These are phyloP conservation scores for Polygonum maritimum DNA, from an alignment of 148 eudicot species.

Conservation along the genomic window DNA sequence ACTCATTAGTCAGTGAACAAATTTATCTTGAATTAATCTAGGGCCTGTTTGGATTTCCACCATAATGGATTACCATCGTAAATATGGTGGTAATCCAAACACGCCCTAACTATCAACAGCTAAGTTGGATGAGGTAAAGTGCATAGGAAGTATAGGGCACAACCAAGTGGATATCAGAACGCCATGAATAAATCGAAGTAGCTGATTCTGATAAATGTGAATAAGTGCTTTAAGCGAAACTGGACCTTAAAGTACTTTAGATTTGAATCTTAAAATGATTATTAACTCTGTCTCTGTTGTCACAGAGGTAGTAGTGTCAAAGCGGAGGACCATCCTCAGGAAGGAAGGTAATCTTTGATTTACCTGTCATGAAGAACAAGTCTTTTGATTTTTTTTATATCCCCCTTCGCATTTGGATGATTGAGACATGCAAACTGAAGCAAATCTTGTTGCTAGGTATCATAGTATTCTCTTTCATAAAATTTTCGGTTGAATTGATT, in stretches of 20 bases:
- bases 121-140: background rate
- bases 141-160: background rate
- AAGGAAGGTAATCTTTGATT: constrained; percentile 21
- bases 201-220: background rate
- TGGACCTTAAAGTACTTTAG: background rate
- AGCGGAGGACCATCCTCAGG: constrained; percentile 55
- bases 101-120: background rate
- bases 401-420: background rate
- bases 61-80: no score
- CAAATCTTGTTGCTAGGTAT: background rate
- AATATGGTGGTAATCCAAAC: no score
- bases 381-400: background rate
- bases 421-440: background rate
- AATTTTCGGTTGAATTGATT: background rate
- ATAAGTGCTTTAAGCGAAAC: background rate
- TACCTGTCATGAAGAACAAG: background rate
- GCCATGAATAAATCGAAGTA: background rate
- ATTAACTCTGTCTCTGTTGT: constrained; percentile 7
- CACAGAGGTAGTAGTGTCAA: constrained; percentile 64
- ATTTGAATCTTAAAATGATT: background rate
- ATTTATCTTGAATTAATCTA: background rate
- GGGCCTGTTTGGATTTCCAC: no score
- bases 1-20: background rate
- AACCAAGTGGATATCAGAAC: background rate
- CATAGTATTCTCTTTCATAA: background rate